phyloP scores from a whole-genome alignment of 2,329 filamentous ascomycete species.

The Exophiala mesophila region DNA sequence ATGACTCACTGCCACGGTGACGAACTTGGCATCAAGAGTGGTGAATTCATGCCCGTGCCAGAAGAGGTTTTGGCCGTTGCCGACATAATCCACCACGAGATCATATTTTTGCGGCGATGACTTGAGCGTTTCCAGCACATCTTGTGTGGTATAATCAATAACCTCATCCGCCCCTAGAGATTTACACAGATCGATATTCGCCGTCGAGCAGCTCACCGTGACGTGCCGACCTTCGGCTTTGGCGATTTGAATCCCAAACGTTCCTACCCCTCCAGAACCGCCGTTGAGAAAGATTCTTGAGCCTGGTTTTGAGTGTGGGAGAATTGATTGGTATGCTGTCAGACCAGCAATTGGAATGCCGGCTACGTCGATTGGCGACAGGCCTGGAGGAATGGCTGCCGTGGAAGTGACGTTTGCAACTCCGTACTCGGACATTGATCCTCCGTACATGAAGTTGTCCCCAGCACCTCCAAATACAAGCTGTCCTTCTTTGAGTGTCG shows the following conservation, averaged over 20 bases:
- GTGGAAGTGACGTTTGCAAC: conserved; percentile 31
- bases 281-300: conserved; percentile 61
- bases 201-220: conserved; percentile 50
- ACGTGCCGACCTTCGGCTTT: conserved; percentile 56
- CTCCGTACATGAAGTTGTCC: conserved; percentile 32
- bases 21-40: conserved; percentile 45
- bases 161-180: conserved; percentile 59
- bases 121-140: conserved; percentile 39
- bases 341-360: conserved; percentile 42
- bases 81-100: conserved; percentile 56
- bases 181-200: conserved; percentile 54
- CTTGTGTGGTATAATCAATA: conserved; percentile 52
- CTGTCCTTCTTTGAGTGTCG: conserved; percentile 35
- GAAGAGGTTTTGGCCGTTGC: conserved; percentile 49
- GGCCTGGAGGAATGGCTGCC: conserved; percentile 39
- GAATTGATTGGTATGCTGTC: conserved; percentile 47
- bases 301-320: conserved; percentile 44
- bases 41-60: conserved; percentile 50
- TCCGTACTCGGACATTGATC: conserved; percentile 43
- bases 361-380: conserved; percentile 39
- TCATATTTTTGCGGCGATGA: conserved; percentile 43
- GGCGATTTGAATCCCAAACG: conserved; percentile 59
- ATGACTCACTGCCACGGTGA: conserved; percentile 38
- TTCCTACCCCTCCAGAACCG: conserved; percentile 59
- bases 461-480: conserved; percentile 42